A percentile compares a stretch with the other conserved stretches of the same genome.
Conservation (phyloP, 2,329 filamentous ascomycete genomes). For the Sporothrix dimorphospora region DNA sequence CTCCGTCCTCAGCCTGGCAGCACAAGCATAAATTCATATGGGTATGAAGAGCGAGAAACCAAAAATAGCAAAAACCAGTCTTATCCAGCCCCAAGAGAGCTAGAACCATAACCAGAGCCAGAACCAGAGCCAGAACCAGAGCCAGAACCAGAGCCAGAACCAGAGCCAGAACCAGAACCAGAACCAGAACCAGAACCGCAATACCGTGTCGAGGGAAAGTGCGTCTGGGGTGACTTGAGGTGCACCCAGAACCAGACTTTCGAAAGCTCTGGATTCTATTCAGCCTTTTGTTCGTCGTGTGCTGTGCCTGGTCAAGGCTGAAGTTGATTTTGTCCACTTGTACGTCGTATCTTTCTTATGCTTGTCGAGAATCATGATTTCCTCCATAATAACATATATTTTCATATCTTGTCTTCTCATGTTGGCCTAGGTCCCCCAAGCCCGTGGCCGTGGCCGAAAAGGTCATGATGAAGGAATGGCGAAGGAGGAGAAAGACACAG, state of each 20-base stretch:
- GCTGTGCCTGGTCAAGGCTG: not conserved
- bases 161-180: no score
- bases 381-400: not conserved
- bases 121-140: no score
- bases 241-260: conserved; percentile 5
- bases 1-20: not conserved
- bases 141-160: no score
- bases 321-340: not conserved
- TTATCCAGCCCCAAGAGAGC: not conserved
- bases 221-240: not conserved
- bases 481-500: not conserved
- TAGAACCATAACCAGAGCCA: no score
- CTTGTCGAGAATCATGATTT: not conserved
- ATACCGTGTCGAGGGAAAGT: not conserved
- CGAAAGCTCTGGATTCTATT: not conserved
- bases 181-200: not conserved
- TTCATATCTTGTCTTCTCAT: no score
- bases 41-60: not conserved
- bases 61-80: conserved; percentile 6
- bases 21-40: not conserved
- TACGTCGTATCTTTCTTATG: no score
- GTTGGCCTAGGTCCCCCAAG: no score
- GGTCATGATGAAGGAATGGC: not conserved
- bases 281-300: not conserved
- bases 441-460: not conserved